Base-by-base conservation (phyloP, 2,329 filamentous ascomycete species). In the Anthostomella pinea region DNA sequence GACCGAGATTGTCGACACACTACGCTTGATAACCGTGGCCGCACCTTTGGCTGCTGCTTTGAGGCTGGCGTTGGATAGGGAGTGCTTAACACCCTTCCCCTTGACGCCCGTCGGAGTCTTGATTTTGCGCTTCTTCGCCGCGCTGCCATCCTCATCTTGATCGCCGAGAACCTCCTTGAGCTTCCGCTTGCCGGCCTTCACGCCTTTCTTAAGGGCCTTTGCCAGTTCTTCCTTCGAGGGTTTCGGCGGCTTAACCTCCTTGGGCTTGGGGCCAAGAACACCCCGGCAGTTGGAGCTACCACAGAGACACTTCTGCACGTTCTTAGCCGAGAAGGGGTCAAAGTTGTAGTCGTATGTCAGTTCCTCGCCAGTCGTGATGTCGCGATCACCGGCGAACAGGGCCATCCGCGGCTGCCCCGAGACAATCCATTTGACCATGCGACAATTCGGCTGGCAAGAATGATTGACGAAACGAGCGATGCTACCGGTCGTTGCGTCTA, bases 401-500 rank as follows among this genome's bases (percentile, higher is more conserved):
- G 90, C 93, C 88, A 98, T 97, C 38, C 93, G 81, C 26, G 91
- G 91, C 61, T 95, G 89, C 18, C 90, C 90, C 31, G 83, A 83
- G 36, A 98, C 93, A 44, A 90, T 91, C 88, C 89, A 95, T 63
- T 96, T 97, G 56, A 95, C 88, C 90, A 98, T 97, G 45, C 85
- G 81, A 65, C 91, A 97, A 59, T 98, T 98, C 3, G 93, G 93
- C 39, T 87, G 84, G 66, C 93, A 98, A 13, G 89, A 95, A 63
- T 98, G 93, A 60, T 98, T 98, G 60, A 98, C 90, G 62, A 98
- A 98, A 38, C 93, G 85, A 55, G 93, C 91, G 64, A 97, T 95
- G 49, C 87, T 95, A 54, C 93, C 93, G 38, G 87, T 88, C 18
- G 90, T 96, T 21, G 91, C 93, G 67, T 98, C 93, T 48, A 98